Evolutionary conservation across 208 protist genomes (phyloP), one percentile per base, ranked within the genome.

Genomic region (Acanthamoeba triangularis): DNA sequence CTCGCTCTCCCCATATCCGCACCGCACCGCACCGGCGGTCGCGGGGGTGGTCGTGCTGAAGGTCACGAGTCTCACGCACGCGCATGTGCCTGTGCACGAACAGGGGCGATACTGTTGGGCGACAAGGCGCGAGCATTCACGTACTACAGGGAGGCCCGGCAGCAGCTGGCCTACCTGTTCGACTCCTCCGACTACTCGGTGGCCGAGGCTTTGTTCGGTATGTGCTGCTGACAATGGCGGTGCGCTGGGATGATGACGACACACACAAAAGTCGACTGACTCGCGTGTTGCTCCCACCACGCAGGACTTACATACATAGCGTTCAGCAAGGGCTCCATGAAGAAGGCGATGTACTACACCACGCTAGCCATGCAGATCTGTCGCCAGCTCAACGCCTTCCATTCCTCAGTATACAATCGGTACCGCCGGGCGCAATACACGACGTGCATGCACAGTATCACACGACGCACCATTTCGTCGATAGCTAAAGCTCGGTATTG

Each of bases 281-380:
- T 54, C 8, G n/a, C n/a, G n/a, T n/a, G n/a, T n/a, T n/a, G n/a
- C 49, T 54, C 49, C 8, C 49, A 16, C 49, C 5, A 54, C 49
- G 49, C 72, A 80, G 72, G 72, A 1, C 30, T 80, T 5, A 80
- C 72, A 2, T 80, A 80, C 72, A 80, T 80, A 2, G 72, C 72
- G 5, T 80, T 80, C 72, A 80, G 72, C 72, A 49, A 80, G 18
- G 72, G 72, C 20, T 49, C 37, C 1, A 23, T 80, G 72, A 80
- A 80, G 72, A 80, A 80, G 41, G 72, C 72, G 2, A 14, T 80
- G n/a, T 80, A 80, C 72, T 80, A 80, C 72, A 80, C 72, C 37
- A 80, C 72, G 7, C 37, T 80, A 3, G n/a, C 72, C 72, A 80
- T 80, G 72, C 72, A 80, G 41, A 80, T 80, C 33, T 80, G 72